Evolutionary conservation across 108 stramenopile species (phyloP).

Genomic region (Nitzschia sp.): DNA sequence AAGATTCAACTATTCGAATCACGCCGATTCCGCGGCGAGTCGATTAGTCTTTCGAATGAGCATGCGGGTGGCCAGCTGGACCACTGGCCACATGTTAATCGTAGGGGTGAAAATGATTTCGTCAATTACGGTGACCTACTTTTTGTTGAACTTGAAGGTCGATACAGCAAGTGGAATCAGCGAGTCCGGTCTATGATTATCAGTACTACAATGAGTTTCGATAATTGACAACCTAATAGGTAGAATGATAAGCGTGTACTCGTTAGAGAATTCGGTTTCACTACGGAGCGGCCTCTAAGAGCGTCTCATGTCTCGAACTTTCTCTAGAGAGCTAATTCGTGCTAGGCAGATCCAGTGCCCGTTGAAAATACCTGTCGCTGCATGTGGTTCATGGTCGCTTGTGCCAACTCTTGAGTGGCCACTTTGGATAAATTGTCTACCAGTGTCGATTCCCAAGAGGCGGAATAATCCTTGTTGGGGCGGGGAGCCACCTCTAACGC

Average conservation of each 20-base stretch:
- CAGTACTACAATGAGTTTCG: conserved; percentile 3
- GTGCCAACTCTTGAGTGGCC: conserved; percentile 15
- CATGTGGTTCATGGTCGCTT: background rate
- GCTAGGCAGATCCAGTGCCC: no score
- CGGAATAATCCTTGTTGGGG: background rate
- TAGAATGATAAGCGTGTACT: no score
- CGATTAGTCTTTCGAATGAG: background rate
- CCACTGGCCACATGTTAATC: background rate
- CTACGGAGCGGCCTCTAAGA: no score
- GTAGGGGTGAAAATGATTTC: background rate
- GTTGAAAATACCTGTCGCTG: conserved; percentile 24
- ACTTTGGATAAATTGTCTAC: conserved; percentile 5
- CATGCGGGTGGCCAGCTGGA: background rate
- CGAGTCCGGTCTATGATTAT: conserved; percentile 12
- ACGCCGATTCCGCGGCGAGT: conserved; percentile 7
- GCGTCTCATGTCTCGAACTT: no score
- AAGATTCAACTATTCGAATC: background rate
- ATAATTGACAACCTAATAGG: no score
- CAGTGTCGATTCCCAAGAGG: background rate
- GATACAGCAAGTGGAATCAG: conserved; percentile 3
- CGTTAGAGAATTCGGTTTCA: no score
- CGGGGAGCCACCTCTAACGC: background rate
- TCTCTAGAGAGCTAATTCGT: no score
- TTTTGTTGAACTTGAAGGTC: background rate
- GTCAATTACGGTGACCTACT: background rate